Conservation (phyloP, 2,329 filamentous ascomycete species). For the Nigrospora sphaerica region DNA sequence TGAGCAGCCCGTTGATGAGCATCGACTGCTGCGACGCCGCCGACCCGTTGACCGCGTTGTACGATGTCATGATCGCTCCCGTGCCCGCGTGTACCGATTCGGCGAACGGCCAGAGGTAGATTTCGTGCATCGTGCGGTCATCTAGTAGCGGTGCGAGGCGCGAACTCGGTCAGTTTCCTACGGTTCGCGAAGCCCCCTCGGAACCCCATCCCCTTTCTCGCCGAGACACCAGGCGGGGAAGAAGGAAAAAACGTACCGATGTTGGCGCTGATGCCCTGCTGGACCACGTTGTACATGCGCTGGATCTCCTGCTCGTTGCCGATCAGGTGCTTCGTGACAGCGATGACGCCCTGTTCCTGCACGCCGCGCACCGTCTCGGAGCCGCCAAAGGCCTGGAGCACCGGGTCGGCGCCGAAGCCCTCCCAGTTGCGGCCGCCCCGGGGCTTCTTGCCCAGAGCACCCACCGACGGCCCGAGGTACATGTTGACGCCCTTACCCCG, state of each 20-base stretch:
- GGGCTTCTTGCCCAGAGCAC: slow-evolving; percentile 65
- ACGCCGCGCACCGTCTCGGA: slow-evolving; percentile 48
- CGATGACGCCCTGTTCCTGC: slow-evolving; percentile 48
- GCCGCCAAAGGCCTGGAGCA: slow-evolving; percentile 48
- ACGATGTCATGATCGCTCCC: slow-evolving; percentile 75
- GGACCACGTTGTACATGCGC: slow-evolving; percentile 47
- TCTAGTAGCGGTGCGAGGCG: no score
- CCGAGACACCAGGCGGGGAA: not conserved
- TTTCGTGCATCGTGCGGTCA: slow-evolving; percentile 49
- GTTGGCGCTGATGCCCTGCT: slow-evolving; percentile 54
- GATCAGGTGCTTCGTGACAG: slow-evolving; percentile 50
- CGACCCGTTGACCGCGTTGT: slow-evolving; percentile 65
- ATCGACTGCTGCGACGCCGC: slow-evolving; percentile 63
- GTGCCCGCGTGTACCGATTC: slow-evolving; percentile 72
- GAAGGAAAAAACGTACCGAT: slow-evolving; percentile 41
- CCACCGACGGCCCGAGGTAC: slow-evolving; percentile 63
- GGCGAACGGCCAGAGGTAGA: slow-evolving; percentile 76
- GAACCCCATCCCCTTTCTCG: no score
- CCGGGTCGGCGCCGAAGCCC: slow-evolving; percentile 63
- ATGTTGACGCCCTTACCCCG: slow-evolving; percentile 68
- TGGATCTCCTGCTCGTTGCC: slow-evolving; percentile 46
- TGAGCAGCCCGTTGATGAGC: slow-evolving; percentile 61
- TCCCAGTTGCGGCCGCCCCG: slow-evolving; percentile 72
- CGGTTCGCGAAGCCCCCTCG: no score
- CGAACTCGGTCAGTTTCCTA: no score